Conservation (phyloP, 495 filamentous ascomycete species). For the Pseudotulostoma volvatum region DNA sequence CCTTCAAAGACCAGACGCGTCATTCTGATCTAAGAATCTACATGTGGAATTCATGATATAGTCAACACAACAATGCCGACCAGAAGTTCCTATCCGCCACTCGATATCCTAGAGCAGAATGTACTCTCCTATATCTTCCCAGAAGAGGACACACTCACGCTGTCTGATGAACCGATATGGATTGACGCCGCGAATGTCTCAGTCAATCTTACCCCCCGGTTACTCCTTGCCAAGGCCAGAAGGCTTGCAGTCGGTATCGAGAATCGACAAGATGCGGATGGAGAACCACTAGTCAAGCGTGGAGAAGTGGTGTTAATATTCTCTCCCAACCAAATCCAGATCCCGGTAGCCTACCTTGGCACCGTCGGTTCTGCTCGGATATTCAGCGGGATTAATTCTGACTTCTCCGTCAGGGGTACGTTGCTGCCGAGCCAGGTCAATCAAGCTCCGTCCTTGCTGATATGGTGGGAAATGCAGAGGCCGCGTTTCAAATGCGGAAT, state of each 20-base stretch:
- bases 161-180: constrained; percentile 26
- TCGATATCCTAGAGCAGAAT: constrained; percentile 27
- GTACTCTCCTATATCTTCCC: constrained; percentile 30
- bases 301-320: constrained; percentile 30
- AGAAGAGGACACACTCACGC: constrained; percentile 7
- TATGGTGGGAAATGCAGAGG: constrained; percentile 30
- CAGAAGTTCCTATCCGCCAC: constrained; percentile 6
- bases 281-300: constrained; percentile 11
- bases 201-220: constrained; percentile 19
- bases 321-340: constrained; percentile 31
- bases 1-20: too few relatives aligned
- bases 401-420: not conserved
- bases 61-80: not conserved
- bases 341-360: constrained; percentile 30
- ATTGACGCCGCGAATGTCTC: constrained; percentile 22
- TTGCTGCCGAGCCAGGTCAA: not conserved
- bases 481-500: constrained; percentile 61
- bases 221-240: constrained; percentile 24
- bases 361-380: constrained; percentile 45
- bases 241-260: constrained; percentile 25
- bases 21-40: too few relatives aligned
- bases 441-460: too few relatives aligned
- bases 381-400: constrained; percentile 30
- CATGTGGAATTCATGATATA: too few relatives aligned
- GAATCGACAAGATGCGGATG: not conserved